A percentile compares a stretch with the other conserved stretches of the same genome.
These are phyloP conservation scores for Penicillium ochrochloron DNA, from an alignment of 495 filamentous ascomycete species.

Conservation along the genomic window DNA sequence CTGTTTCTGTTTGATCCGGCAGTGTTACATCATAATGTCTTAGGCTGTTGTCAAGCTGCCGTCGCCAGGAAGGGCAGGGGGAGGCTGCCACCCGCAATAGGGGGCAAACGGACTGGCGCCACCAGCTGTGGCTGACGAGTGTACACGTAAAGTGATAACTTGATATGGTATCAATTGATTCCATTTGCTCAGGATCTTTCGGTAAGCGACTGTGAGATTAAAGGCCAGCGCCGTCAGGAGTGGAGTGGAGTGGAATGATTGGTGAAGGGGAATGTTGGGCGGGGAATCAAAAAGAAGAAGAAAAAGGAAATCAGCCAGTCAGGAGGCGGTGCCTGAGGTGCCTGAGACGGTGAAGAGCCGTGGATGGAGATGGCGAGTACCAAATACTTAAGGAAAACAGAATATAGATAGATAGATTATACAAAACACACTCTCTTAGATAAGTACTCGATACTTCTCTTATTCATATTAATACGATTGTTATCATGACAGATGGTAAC, in stretches of 20 bases:
- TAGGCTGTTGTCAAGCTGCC: not conserved
- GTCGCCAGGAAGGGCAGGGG: not conserved
- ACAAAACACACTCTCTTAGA: not conserved
- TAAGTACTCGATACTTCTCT: not conserved
- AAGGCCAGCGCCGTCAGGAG: not conserved
- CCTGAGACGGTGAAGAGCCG: conserved; percentile 18
- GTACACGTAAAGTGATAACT: not conserved
- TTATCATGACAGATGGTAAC: no score
- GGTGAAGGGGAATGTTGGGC: not conserved
- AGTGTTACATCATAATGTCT: conserved; percentile 8
- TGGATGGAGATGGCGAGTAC: not conserved
- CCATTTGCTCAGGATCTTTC: no score
- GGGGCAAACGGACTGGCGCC: not conserved
- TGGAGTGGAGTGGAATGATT: conserved; percentile 5
- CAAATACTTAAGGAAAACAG: not conserved
- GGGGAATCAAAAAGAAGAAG: not conserved
- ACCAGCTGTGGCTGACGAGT: conserved; percentile 2
- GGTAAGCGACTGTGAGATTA: conserved; percentile 8
- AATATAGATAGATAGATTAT: no score
- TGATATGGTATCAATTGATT: conserved; percentile 3
- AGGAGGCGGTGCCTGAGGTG: not conserved
- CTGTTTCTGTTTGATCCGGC: conserved; percentile 9
- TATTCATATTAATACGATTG: no score
- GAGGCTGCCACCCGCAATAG: not conserved
- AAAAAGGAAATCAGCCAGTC: conserved; percentile 10